phyloP scores from a whole-genome alignment of 2,329 filamentous ascomycete species.

The Aphanoascus verrucosus region DNA sequence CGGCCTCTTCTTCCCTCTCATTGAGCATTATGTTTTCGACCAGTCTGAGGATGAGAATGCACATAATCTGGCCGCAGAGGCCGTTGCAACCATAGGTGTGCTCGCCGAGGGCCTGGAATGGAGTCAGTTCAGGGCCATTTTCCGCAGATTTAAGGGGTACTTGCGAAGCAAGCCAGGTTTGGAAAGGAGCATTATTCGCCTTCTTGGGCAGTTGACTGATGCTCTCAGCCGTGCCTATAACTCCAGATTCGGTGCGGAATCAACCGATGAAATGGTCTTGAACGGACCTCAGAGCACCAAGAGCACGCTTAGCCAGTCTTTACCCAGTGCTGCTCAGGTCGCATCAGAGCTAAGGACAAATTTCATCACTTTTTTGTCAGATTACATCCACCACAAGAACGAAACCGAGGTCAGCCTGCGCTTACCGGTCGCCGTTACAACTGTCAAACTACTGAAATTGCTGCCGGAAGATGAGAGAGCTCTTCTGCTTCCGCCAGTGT shows the following conservation, averaged over 20 bases:
- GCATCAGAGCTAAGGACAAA: slow-evolving; percentile 60
- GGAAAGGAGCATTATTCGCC: slow-evolving; percentile 73
- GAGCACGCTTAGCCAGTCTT: slow-evolving; percentile 47
- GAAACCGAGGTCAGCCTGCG: slow-evolving; percentile 88
- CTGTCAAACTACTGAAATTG: slow-evolving; percentile 75
- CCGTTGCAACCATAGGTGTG: slow-evolving; percentile 66
- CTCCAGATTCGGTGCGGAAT: slow-evolving; percentile 16
- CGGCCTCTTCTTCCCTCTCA: slow-evolving; percentile 77
- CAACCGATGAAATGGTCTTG: slow-evolving; percentile 15
- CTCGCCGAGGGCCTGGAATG: slow-evolving; percentile 72
- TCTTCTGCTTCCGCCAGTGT: slow-evolving; percentile 64
- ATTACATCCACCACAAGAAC: slow-evolving; percentile 86
- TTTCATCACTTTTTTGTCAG: slow-evolving; percentile 68
- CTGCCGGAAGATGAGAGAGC: slow-evolving; percentile 64
- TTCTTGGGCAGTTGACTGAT: slow-evolving; percentile 73
- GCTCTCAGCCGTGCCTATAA: slow-evolving; percentile 48
- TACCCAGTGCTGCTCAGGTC: slow-evolving; percentile 59
- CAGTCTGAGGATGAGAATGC: slow-evolving; percentile 64
- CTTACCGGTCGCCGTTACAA: slow-evolving; percentile 77
- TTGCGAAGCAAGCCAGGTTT: slow-evolving; percentile 68
- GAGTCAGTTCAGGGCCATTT: slow-evolving; percentile 76
- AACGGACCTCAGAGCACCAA: slow-evolving; percentile 24
- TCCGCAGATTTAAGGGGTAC: slow-evolving; percentile 75
- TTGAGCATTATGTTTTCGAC: slow-evolving; percentile 91
- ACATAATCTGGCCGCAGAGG: slow-evolving; percentile 75